Conservation (phyloP, 2,329 filamentous ascomycete species). For the Aureobasidium sp. region DNA sequence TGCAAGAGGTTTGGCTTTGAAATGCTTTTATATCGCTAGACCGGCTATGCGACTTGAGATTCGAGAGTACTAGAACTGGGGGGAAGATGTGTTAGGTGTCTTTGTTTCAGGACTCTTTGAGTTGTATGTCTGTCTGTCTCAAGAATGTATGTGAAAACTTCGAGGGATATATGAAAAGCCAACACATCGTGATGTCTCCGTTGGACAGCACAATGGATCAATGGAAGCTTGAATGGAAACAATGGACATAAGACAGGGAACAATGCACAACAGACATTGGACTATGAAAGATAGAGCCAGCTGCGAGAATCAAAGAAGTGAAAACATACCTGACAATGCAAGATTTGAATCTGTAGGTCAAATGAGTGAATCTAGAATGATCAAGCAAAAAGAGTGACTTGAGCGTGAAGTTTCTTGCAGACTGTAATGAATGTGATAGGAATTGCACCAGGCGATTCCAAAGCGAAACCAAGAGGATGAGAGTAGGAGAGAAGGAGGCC, state of each 20-base stretch:
- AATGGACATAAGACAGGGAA: neutral
- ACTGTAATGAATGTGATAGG: slow-evolving; percentile 17
- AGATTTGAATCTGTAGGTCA: neutral
- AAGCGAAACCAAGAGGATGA: neutral
- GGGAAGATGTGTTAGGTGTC: slow-evolving; percentile 12
- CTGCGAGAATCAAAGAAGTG: neutral
- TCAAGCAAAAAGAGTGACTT: slow-evolving; percentile 9
- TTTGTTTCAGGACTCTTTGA: neutral
- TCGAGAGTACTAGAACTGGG: slow-evolving; percentile 13
- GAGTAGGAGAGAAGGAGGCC: neutral
- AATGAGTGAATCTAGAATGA: neutral
- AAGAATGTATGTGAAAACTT: neutral
- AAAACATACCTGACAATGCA: slow-evolving; percentile 10
- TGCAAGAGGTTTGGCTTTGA: slow-evolving; percentile 4
- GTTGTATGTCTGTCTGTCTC: neutral
- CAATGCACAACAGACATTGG: neutral
- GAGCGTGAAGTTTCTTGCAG: slow-evolving; percentile 1
- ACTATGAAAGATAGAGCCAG: neutral
- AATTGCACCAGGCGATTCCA: slow-evolving; percentile 19
- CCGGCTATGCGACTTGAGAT: slow-evolving; percentile 22
- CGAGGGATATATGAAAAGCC: slow-evolving; percentile 3
- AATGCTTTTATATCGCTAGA: slow-evolving; percentile 23
- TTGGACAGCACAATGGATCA: neutral
- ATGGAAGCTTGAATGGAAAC: slow-evolving; percentile 8
- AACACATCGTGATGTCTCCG: neutral